Percentiles rank a stretch among this genome's conserved stretches.
Evolutionary conservation across 2,329 filamentous ascomycete genomes (phyloP).

Genomic region (Xylariaceae sp.): DNA sequence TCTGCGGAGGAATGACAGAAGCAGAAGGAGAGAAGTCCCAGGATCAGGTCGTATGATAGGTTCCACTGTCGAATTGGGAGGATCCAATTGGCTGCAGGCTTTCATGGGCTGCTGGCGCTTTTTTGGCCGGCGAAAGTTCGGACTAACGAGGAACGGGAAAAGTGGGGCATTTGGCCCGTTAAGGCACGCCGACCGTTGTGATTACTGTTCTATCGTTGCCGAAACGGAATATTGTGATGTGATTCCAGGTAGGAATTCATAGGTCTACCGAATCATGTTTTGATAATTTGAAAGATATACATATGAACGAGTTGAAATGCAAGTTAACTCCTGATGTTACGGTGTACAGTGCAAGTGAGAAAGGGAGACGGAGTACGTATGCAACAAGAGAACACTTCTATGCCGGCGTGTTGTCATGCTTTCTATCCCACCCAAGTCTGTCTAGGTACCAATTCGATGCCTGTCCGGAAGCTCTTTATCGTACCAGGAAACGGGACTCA

Average conservation of each 20-base stretch:
- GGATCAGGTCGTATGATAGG: conserved; percentile 27
- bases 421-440: not conserved
- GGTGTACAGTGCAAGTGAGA: not conserved
- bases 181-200: not conserved
- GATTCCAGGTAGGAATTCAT: too few species aligned
- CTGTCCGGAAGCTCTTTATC: not conserved
- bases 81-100: conserved; percentile 10
- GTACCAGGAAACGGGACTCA: not conserved
- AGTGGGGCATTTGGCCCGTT: conserved; percentile 1
- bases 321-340: not conserved
- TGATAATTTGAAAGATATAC: too few species aligned
- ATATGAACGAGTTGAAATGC: not conserved
- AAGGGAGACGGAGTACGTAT: not conserved
- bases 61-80: conserved; percentile 21
- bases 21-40: conserved; percentile 7
- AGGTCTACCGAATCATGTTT: too few species aligned
- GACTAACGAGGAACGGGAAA: conserved; percentile 15
- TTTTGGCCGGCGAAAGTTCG: conserved; percentile 21
- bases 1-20: conserved; percentile 21
- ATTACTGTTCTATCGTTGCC: too few species aligned
- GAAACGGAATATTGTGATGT: too few species aligned
- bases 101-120: conserved; percentile 20
- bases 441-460: not conserved
- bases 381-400: not conserved
- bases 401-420: not conserved